These are phyloP conservation scores for Naganishia antarctica DNA, from an alignment of 768 basidiomycete species.

Conservation along the genomic window DNA sequence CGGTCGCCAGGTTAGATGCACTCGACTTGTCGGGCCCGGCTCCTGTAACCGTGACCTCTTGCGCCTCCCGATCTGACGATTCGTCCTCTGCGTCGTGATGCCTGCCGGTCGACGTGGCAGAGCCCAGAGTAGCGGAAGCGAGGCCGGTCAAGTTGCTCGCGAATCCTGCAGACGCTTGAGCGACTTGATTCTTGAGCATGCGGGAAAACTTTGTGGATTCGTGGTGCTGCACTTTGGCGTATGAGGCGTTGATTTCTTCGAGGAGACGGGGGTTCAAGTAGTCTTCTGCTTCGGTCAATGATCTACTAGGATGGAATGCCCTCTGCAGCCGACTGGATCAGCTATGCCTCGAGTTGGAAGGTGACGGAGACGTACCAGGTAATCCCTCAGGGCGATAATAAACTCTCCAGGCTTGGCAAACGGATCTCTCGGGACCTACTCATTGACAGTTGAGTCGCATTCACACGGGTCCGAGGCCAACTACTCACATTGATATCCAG, in stretches of 20 bases:
- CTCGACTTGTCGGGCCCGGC: background rate
- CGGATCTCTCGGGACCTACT: conserved; percentile 26
- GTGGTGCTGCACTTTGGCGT: conserved; percentile 15
- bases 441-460: too few species aligned
- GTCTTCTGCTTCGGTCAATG: background rate
- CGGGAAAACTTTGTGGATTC: conserved; percentile 17
- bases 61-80: conserved; percentile 8
- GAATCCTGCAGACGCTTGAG: conserved; percentile 20
- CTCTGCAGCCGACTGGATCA: background rate
- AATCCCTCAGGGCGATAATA: background rate
- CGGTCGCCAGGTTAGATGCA: conserved; percentile 12
- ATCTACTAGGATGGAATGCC: conserved; percentile 12
- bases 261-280: conserved; percentile 8
- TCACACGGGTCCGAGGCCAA: background rate
- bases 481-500: conserved; percentile 25
- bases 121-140: conserved; percentile 12
- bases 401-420: conserved; percentile 25
- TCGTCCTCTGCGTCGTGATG: conserved; percentile 24
- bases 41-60: conserved; percentile 7
- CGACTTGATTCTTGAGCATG: conserved; percentile 19
- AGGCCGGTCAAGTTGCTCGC: conserved; percentile 24
- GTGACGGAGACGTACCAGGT: conserved; percentile 1
- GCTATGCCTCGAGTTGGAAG: background rate
- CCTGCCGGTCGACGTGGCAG: conserved; percentile 7
- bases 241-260: conserved; percentile 22